Conservation (phyloP, 306 rosid species). For the Cicer pinnatifidum region DNA sequence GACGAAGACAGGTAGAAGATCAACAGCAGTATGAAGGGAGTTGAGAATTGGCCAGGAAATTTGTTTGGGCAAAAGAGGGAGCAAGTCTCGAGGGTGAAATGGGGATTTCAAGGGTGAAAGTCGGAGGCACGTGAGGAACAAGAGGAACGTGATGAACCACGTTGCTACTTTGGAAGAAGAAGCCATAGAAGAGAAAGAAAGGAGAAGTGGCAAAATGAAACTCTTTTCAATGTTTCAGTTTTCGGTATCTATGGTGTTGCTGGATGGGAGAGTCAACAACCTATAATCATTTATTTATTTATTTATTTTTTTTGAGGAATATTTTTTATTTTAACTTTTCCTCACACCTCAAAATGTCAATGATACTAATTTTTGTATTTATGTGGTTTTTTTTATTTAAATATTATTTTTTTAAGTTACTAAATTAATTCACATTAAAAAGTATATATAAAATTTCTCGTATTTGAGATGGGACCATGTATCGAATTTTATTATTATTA, state of each 20-base stretch:
- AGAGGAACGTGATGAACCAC: slow-evolving; percentile 16
- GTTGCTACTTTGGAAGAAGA: slow-evolving; percentile 31
- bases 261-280: not conserved
- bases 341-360: not conserved
- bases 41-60: slow-evolving; percentile 84
- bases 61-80: slow-evolving; percentile 79
- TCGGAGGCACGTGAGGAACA: slow-evolving; percentile 10
- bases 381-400: no score
- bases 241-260: not conserved
- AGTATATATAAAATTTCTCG: no score
- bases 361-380: no score
- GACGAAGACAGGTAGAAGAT: slow-evolving; percentile 77
- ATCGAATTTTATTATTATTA: no score
- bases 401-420: no score
- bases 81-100: slow-evolving; percentile 67
- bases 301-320: not conserved
- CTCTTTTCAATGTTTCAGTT: slow-evolving; percentile 11
- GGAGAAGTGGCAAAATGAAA: not conserved
- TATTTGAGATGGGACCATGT: no score
- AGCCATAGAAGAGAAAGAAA: slow-evolving; percentile 21
- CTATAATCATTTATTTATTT: not conserved
- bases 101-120: slow-evolving; percentile 46
- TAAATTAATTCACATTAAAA: no score
- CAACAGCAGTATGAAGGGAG: slow-evolving; percentile 72
- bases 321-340: not conserved